A percentile compares a stretch with the other conserved stretches of the same genome.
Evolutionary conservation across 2,329 filamentous ascomycete species (phyloP).

Genomic region (Clarireedia monteithiana): DNA sequence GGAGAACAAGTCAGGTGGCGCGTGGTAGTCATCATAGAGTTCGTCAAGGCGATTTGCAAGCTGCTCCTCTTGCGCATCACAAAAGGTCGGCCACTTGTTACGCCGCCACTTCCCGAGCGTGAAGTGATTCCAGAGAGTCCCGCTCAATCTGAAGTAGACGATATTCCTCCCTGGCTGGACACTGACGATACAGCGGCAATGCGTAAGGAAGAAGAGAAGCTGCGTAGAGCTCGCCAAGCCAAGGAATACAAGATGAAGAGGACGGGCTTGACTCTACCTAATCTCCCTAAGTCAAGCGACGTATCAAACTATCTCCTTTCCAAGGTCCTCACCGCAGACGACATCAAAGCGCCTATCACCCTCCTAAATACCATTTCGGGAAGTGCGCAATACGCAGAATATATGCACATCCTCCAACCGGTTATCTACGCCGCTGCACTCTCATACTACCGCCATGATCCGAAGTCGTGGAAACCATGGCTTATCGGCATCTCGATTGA

Average conservation of each 20-base stretch:
- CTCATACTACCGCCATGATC: constrained; percentile 56
- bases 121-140: constrained; percentile 61
- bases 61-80: constrained; percentile 76
- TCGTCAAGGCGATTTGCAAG: constrained; percentile 77
- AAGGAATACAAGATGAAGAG: constrained; percentile 87
- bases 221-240: background rate
- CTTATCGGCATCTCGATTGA: constrained; percentile 78
- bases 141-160: constrained; percentile 36
- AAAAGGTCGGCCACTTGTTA: constrained; percentile 72
- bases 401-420: constrained; percentile 86
- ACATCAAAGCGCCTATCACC: constrained; percentile 85
- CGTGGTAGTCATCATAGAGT: constrained; percentile 76
- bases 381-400: constrained; percentile 66
- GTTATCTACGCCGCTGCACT: constrained; percentile 80
- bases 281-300: constrained; percentile 70
- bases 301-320: constrained; percentile 82
- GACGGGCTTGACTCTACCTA: constrained; percentile 78
- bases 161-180: constrained; percentile 33
- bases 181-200: constrained; percentile 16
- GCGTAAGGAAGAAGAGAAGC: constrained; percentile 3
- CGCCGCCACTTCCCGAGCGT: constrained; percentile 77
- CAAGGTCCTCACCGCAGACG: constrained; percentile 88
- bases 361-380: constrained; percentile 80
- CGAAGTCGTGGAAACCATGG: constrained; percentile 84
- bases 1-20: constrained; percentile 82